Evolutionary conservation across 768 basidiomycete genomes (phyloP).

Genomic region (Kwoniella dejecticola): DNA sequence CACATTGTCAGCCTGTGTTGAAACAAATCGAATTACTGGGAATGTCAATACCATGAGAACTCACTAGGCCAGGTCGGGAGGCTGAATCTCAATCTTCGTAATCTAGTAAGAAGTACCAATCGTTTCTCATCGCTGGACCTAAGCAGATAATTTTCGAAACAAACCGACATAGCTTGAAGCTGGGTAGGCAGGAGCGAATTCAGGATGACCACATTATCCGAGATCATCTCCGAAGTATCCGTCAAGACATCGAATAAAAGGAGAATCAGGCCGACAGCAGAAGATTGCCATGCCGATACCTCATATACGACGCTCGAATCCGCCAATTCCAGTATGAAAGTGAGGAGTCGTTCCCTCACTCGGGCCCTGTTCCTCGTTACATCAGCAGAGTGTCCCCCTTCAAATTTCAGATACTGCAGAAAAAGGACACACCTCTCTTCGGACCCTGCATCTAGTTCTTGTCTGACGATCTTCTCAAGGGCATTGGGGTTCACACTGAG

Average conservation of each 20-base stretch:
- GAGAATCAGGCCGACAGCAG: conserved; percentile 26
- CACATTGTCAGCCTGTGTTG: too few relatives aligned
- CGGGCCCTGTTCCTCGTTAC: conserved; percentile 1
- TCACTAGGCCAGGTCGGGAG: conserved; percentile 36
- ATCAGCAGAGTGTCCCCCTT: not conserved
- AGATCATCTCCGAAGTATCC: conserved; percentile 21
- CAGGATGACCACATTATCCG: conserved; percentile 25
- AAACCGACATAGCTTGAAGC: conserved; percentile 28
- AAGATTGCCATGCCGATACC: conserved; percentile 18
- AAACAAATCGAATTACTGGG: too few relatives aligned
- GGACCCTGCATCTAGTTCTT: conserved; percentile 10
- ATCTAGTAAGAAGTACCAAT: conserved; percentile 17
- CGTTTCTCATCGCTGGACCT: conserved; percentile 39
- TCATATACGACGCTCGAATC: conserved; percentile 26
- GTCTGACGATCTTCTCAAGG: conserved; percentile 24
- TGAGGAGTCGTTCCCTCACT: conserved; percentile 28
- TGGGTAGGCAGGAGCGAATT: conserved; percentile 28
- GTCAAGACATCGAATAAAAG: conserved; percentile 35
- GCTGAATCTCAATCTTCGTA: conserved; percentile 11
- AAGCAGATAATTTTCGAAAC: conserved; percentile 37
- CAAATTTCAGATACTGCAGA: not conserved
- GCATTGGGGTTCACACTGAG: conserved; percentile 25
- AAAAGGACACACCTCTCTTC: conserved; percentile 11
- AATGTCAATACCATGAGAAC: too few relatives aligned
- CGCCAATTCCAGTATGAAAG: conserved; percentile 30